Conservation (phyloP, 768 basidiomycete species). For the Lactarius sp. region DNA sequence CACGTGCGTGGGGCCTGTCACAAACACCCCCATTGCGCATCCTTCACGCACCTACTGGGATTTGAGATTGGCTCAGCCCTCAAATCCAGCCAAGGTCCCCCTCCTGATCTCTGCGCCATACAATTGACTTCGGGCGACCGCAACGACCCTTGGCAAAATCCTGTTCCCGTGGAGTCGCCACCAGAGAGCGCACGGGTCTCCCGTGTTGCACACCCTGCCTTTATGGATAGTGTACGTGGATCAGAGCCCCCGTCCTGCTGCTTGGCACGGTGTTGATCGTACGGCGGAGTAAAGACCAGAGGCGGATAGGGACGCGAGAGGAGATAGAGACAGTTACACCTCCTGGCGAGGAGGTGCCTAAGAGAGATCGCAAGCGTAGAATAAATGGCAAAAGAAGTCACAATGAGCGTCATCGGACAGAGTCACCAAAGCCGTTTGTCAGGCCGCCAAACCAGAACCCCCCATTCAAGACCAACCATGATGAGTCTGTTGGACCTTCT, state of each 20-base stretch:
- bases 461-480: conserved; percentile 27
- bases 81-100: conserved; percentile 30
- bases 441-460: conserved; percentile 23
- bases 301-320: too few species aligned
- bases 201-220: conserved; percentile 31
- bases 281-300: too few species aligned
- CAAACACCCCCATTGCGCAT: conserved; percentile 56
- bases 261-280: too few species aligned
- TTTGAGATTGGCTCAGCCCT: conserved; percentile 40
- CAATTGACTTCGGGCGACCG: conserved; percentile 14
- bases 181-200: conserved; percentile 26
- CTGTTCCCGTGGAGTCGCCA: conserved; percentile 19
- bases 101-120: conserved; percentile 6
- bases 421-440: conserved; percentile 40
- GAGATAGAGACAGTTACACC: too few species aligned
- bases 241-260: conserved; percentile 50
- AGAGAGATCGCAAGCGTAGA: conserved; percentile 56
- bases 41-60: conserved; percentile 58
- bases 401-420: conserved; percentile 44
- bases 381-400: conserved; percentile 37
- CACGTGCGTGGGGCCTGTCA: conserved; percentile 34
- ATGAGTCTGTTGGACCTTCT: conserved; percentile 51
- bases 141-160: conserved; percentile 15
- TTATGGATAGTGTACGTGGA: conserved; percentile 37
- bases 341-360: conserved; percentile 37